Percentiles rank a stretch among this genome's conserved stretches.
Evolutionary conservation across 2,329 filamentous ascomycete genomes (phyloP).

Genomic region (Coniochaeta prunicola): DNA sequence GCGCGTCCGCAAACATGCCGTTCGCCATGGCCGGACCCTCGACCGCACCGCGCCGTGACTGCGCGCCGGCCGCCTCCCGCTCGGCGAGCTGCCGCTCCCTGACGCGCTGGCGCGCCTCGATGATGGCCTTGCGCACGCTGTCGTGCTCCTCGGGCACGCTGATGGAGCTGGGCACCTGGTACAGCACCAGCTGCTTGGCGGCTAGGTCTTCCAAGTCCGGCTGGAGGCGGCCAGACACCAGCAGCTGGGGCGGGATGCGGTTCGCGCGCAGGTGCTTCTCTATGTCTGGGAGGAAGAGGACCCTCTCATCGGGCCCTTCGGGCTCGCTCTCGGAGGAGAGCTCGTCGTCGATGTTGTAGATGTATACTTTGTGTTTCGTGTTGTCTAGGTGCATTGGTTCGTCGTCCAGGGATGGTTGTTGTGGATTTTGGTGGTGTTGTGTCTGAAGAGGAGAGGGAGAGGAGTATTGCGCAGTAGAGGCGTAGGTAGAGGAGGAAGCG

Average conservation of each 20-base stretch:
- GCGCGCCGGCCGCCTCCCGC: not conserved
- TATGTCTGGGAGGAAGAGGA: slow-evolving; percentile 80
- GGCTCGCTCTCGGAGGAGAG: slow-evolving; percentile 55
- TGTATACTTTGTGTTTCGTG: slow-evolving; percentile 80
- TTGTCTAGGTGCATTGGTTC: slow-evolving; percentile 82
- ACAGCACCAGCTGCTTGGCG: slow-evolving; percentile 73
- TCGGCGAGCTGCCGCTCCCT: slow-evolving; percentile 44
- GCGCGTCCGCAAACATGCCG: slow-evolving; percentile 3
- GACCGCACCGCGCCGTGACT: not conserved
- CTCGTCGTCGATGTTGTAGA: slow-evolving; percentile 85
- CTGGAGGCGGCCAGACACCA: slow-evolving; percentile 18
- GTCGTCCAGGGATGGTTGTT: slow-evolving; percentile 21
- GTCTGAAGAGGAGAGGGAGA: slow-evolving; percentile 13
- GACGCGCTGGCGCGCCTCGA: slow-evolving; percentile 66
- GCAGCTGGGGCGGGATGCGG: slow-evolving; percentile 61
- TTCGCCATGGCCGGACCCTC: not conserved
- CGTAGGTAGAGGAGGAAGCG: slow-evolving; percentile 11
- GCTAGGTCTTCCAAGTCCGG: slow-evolving; percentile 52
- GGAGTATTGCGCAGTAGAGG: slow-evolving; percentile 5
- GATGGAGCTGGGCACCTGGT: slow-evolving; percentile 70
- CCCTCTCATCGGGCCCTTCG: slow-evolving; percentile 38
- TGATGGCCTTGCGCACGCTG: slow-evolving; percentile 73
- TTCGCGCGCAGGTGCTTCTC: slow-evolving; percentile 69
- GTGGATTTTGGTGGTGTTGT: slow-evolving; percentile 1
- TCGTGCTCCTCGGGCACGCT: slow-evolving; percentile 68